A percentile compares a stretch with the other conserved stretches of the same genome.
phyloP scores from a whole-genome alignment of 148 eudicot species.

The Tetragonia tetragonoides region DNA sequence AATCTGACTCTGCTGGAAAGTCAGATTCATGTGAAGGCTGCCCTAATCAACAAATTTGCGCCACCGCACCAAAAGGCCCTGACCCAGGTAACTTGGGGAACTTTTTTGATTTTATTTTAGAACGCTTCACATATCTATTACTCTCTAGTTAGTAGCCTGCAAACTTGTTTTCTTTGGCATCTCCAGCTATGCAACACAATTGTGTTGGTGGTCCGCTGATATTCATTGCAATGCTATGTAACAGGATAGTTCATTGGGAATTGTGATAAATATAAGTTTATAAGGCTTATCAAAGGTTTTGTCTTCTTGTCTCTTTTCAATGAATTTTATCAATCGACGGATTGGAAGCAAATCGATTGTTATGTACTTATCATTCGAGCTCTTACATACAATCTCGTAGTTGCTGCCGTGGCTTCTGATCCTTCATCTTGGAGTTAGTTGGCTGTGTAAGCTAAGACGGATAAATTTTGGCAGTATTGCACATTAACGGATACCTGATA shows the following conservation, averaged over 20 bases:
- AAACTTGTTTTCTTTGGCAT: neutral
- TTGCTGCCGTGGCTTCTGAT: neutral
- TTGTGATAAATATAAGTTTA: neutral
- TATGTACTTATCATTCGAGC: neutral
- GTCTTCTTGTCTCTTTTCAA: no score
- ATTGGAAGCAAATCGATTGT: neutral
- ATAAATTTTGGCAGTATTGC: no score
- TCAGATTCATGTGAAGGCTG: conserved; percentile 82
- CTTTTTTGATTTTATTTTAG: no score
- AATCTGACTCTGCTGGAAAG: conserved; percentile 82
- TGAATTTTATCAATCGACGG: neutral
- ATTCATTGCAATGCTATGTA: no score
- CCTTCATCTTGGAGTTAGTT: neutral
- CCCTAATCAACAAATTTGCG: conserved; percentile 88
- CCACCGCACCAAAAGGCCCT: conserved; percentile 96
- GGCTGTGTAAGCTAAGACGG: no score
- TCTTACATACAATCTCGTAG: neutral
- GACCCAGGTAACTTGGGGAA: no score
- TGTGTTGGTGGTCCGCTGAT: neutral
- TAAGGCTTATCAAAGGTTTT: neutral
- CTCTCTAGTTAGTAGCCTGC: neutral
- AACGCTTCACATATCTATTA: no score
- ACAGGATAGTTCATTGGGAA: no score
- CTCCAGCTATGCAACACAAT: neutral
- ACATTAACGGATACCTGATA: neutral